Evolutionary conservation across 805 yeast genomes (phyloP).

Genomic region (Metschnikowia vanudenii): DNA sequence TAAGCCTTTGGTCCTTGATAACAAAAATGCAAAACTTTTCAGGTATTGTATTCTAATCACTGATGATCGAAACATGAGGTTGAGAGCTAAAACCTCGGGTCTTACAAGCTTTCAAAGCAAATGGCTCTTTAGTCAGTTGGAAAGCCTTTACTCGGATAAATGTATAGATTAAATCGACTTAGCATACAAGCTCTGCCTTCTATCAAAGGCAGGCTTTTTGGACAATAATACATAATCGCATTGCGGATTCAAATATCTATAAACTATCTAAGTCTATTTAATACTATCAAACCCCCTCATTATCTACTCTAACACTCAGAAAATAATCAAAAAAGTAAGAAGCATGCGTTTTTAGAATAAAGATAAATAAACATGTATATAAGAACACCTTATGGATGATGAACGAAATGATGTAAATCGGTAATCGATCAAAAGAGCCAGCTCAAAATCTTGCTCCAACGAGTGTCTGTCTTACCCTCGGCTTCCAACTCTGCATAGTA

Average conservation of each 20-base stretch:
- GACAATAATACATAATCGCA: not conserved
- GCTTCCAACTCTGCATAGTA: slow-evolving; percentile 37
- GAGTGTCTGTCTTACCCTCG: slow-evolving; percentile 17
- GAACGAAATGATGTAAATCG: not conserved
- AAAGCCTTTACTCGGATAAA: slow-evolving; percentile 44
- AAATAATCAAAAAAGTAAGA: not conserved
- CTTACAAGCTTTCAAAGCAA: slow-evolving; percentile 54
- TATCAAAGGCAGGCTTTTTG: slow-evolving; percentile 3
- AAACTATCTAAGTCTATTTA: not conserved
- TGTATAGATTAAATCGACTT: slow-evolving; percentile 42
- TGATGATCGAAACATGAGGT: slow-evolving; percentile 71
- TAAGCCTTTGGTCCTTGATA: slow-evolving; percentile 24
- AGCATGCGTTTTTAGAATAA: not conserved
- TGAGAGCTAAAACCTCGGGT: slow-evolving; percentile 60
- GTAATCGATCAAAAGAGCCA: slow-evolving; percentile 17
- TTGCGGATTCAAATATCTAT: not conserved
- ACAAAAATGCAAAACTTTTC: slow-evolving; percentile 44
- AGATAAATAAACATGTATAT: not conserved
- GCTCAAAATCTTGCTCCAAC: slow-evolving; percentile 14
- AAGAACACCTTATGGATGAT: not conserved
- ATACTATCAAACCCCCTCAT: too few species aligned
- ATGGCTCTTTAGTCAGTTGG: slow-evolving; percentile 58
- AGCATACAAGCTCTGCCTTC: slow-evolving; percentile 3
- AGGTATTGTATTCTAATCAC: slow-evolving; percentile 63
- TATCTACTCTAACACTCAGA: too few species aligned